Percentiles rank a stretch among this genome's conserved stretches.
Evolutionary conservation across 345 rosid species (phyloP).

Genomic region (Sonneratia alba): DNA sequence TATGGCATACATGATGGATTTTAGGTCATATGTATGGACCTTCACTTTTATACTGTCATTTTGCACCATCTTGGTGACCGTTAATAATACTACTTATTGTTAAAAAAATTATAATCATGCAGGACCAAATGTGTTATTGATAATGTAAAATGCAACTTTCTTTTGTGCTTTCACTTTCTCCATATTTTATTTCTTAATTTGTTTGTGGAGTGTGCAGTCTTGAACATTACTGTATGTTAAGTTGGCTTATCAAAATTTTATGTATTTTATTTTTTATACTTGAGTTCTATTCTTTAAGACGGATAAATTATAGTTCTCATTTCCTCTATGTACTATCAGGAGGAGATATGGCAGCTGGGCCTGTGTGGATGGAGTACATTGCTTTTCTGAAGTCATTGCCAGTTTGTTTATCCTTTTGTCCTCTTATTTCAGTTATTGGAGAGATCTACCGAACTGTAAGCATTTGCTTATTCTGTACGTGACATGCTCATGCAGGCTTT

Average conservation of each 20-base stretch:
- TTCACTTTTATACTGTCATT: too few relatives aligned
- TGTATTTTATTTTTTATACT: neutral
- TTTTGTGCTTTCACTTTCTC: neutral
- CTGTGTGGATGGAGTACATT: conserved; percentile 88
- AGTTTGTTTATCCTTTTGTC: conserved; percentile 38
- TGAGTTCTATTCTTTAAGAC: neutral
- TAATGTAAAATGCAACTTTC: neutral
- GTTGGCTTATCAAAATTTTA: neutral
- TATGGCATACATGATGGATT: too few relatives aligned
- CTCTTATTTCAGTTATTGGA: conserved; percentile 4
- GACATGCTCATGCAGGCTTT: conserved; percentile 42
- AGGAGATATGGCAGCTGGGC: conserved; percentile 83
- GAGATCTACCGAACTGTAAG: neutral
- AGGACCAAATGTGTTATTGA: neutral
- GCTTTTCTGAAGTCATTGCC: conserved; percentile 70
- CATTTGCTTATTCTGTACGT: conserved; percentile 11
- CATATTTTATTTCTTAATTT: neutral
- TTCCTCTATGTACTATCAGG: conserved; percentile 45
- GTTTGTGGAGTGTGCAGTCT: neutral
- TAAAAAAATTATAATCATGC: neutral
- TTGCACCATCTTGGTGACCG: too few relatives aligned
- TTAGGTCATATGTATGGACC: too few relatives aligned
- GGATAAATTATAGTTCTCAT: neutral
- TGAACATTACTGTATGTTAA: neutral
- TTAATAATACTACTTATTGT: too few relatives aligned